Percentiles rank a stretch among this genome's conserved stretches.
Conservation (phyloP, 2,329 filamentous ascomycete genomes). For the Karstenula rhodostoma region DNA sequence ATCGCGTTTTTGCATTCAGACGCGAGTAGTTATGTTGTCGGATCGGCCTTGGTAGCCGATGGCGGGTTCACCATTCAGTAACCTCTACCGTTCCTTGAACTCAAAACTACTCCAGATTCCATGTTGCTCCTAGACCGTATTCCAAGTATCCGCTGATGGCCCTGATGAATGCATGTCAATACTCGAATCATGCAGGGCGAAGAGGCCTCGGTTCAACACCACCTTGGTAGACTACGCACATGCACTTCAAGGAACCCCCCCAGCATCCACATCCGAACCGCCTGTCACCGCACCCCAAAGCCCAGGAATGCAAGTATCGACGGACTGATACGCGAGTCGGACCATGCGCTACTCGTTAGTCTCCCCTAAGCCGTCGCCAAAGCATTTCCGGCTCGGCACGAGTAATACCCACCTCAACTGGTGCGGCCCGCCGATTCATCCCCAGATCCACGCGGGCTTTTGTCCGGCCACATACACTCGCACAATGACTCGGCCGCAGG, state of each 20-base stretch:
- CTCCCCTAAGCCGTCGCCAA: slow-evolving; percentile 16
- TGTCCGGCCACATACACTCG: background rate
- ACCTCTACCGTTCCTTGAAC: background rate
- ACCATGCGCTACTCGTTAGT: background rate
- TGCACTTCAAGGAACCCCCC: background rate
- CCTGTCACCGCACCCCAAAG: background rate
- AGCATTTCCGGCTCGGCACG: slow-evolving; percentile 24
- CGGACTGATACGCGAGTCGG: background rate
- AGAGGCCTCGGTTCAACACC: background rate
- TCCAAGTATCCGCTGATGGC: background rate
- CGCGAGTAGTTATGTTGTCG: slow-evolving; percentile 75
- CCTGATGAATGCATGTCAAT: background rate
- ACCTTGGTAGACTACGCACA: no score
- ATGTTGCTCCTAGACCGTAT: background rate
- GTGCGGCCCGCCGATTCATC: slow-evolving; percentile 19
- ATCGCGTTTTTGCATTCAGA: slow-evolving; percentile 75
- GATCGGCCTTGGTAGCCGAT: slow-evolving; percentile 73
- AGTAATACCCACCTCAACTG: slow-evolving; percentile 12
- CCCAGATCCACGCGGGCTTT: slow-evolving; percentile 9
- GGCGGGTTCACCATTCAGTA: slow-evolving; percentile 51
- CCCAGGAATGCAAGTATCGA: background rate
- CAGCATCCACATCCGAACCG: background rate
- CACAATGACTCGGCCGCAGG: slow-evolving; percentile 20
- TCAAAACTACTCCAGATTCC: background rate
- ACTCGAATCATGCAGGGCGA: background rate